Evolutionary conservation across 140 eudicot species (phyloP).

Genomic region (Anethum foeniculum): DNA sequence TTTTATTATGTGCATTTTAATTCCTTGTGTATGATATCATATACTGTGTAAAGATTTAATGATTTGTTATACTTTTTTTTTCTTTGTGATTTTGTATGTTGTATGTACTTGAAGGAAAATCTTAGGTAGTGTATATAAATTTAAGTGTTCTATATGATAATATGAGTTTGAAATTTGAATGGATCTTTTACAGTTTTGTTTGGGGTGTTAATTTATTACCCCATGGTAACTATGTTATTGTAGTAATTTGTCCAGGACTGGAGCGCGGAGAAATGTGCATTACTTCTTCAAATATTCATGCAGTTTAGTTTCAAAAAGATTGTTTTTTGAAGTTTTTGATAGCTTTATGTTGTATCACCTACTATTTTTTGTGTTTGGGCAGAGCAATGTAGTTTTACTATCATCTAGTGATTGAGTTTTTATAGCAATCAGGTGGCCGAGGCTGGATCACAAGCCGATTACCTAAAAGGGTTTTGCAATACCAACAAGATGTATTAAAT

Average conservation of each 20-base stretch:
- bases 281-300: not conserved
- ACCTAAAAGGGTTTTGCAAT: not conserved
- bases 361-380: not conserved
- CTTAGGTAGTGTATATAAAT: slow-evolving; percentile 29
- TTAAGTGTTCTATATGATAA: not conserved
- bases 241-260: not conserved
- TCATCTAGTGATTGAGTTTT: not conserved
- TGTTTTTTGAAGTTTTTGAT: not conserved
- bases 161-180: not conserved
- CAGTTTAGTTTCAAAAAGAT: not conserved
- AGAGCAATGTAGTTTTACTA: not conserved
- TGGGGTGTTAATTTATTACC: not conserved
- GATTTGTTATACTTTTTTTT: not conserved
- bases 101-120: slow-evolving; percentile 28
- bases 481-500: not conserved
- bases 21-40: not conserved
- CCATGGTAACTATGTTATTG: not conserved
- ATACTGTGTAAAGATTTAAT: not conserved
- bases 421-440: too few species aligned
- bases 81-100: not conserved
- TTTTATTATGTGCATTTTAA: not conserved
- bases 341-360: not conserved
- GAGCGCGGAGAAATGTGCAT: not conserved
- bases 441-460: not conserved
- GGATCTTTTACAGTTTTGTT: not conserved